These are phyloP conservation scores for Pythium apleroticum DNA, from an alignment of 352 stramenopile species.

Conservation along the genomic window DNA sequence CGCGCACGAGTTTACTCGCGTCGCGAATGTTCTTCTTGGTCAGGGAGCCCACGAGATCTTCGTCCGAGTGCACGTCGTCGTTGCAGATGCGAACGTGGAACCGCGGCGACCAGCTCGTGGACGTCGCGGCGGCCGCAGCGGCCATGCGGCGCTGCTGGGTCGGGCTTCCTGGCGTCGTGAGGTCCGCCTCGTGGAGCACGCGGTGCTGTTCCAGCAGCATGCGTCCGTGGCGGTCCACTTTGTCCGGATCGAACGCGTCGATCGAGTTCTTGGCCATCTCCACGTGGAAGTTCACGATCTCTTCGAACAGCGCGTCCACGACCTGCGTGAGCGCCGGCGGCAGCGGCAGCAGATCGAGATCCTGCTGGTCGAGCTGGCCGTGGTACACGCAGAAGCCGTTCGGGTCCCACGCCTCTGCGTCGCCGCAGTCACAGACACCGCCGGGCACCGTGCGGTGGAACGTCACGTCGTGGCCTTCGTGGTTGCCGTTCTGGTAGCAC, in stretches of 20 bases:
- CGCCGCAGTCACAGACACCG: constrained; percentile 98
- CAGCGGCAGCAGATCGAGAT: constrained; percentile 26
- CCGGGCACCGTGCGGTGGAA: constrained; percentile 78
- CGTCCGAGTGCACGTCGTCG: constrained; percentile 98
- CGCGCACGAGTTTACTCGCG: constrained; percentile 60
- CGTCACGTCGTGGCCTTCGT: constrained; percentile 93
- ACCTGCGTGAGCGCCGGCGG: constrained; percentile 47
- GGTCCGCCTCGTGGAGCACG: constrained; percentile 26
- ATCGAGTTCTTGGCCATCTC: constrained; percentile 77
- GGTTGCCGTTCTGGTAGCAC: constrained; percentile 95
- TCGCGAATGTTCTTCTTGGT: constrained; percentile 63
- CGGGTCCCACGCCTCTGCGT: constrained; percentile 95
- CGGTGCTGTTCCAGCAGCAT: constrained; percentile 38
- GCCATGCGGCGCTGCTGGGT: constrained; percentile 25
- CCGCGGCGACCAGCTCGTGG: constrained; percentile 34
- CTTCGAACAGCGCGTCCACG: constrained; percentile 64
- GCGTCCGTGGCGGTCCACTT: constrained; percentile 47
- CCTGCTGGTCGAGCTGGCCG: constrained; percentile 37
- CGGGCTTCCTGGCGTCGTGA: constrained; percentile 16
- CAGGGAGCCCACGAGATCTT: constrained; percentile 95
- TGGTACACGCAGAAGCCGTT: constrained; percentile 94
- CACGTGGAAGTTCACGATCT: constrained; percentile 67
- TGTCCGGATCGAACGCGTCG: constrained; percentile 63
- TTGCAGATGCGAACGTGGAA: constrained; percentile 96
- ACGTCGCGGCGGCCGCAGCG: not conserved